Conservation (phyloP, 192 early-diverging fungal genomes). For the Entomortierella lignicola region DNA sequence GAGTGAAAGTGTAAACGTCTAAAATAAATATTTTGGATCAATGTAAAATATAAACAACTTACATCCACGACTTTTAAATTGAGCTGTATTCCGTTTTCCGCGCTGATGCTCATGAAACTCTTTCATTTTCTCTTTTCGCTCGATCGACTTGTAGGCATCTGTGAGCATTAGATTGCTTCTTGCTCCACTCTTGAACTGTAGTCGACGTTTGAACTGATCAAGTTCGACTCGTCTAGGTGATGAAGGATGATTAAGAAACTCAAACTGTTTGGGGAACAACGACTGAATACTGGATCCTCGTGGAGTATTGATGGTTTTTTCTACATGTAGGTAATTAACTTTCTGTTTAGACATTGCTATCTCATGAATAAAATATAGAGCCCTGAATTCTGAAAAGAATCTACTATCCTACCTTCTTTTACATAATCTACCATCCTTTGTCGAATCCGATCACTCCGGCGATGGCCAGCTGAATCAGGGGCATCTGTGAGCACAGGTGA, state of each 20-base stretch:
- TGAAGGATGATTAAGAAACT: conserved; percentile 6
- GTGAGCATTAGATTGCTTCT: conserved; percentile 25
- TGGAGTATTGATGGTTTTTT: conserved; percentile 39
- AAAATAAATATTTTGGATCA: too few species aligned
- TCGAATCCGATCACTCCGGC: conserved; percentile 32
- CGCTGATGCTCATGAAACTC: conserved; percentile 38
- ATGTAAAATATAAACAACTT: conserved; percentile 12
- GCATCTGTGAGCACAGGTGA: conserved; percentile 1
- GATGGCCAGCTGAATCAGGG: not conserved
- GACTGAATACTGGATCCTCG: conserved; percentile 44
- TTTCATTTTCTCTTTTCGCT: conserved; percentile 33
- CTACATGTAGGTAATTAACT: conserved; percentile 1
- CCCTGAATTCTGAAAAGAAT: not conserved
- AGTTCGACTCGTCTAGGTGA: conserved; percentile 19
- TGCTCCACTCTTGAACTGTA: conserved; percentile 44
- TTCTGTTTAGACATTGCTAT: not conserved
- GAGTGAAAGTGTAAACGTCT: too few species aligned
- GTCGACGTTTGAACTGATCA: conserved; percentile 44
- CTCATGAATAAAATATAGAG: too few species aligned
- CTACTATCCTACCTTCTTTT: conserved; percentile 11
- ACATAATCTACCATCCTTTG: conserved; percentile 18
- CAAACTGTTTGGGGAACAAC: conserved; percentile 11
- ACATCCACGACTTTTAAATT: conserved; percentile 48
- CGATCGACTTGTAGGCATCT: conserved; percentile 26
- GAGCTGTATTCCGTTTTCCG: conserved; percentile 28